Evolutionary conservation across 2,329 filamentous ascomycete species (phyloP).

Genomic region (Sodiomyces alkalinus): DNA sequence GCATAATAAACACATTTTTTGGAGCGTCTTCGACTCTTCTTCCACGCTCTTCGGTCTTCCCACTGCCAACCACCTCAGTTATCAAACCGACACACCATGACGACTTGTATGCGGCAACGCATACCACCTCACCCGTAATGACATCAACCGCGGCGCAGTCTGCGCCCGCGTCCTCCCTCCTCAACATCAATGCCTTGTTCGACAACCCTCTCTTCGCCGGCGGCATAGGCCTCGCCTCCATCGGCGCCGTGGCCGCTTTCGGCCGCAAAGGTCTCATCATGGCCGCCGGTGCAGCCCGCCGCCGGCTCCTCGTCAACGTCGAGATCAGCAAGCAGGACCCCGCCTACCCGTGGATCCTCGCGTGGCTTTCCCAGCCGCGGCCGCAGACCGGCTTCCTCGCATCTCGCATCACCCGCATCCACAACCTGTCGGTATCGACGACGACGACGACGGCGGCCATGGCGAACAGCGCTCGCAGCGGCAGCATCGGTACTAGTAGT

Average conservation of each 20-base stretch:
- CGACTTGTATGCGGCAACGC: slow-evolving; percentile 11
- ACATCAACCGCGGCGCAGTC: background rate
- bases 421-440: slow-evolving; percentile 43
- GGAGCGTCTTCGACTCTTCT: too few relatives aligned
- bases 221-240: slow-evolving; percentile 80
- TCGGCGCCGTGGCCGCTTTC: slow-evolving; percentile 70
- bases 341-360: slow-evolving; percentile 84
- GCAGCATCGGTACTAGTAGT: too few relatives aligned
- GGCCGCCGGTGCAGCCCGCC: slow-evolving; percentile 59
- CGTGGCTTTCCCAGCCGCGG: slow-evolving; percentile 83
- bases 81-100: too few relatives aligned
- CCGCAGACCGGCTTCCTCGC: slow-evolving; percentile 42
- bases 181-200: slow-evolving; percentile 43
- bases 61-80: too few relatives aligned
- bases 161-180: slow-evolving; percentile 14
- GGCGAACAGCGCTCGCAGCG: too few relatives aligned
- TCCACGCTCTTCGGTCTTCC: too few relatives aligned
- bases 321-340: slow-evolving; percentile 92
- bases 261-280: slow-evolving; percentile 63
- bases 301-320: slow-evolving; percentile 82
- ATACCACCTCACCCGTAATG: background rate
- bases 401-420: slow-evolving; percentile 41
- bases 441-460: slow-evolving; percentile 29
- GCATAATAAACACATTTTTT: too few relatives aligned
- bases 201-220: slow-evolving; percentile 49